A percentile compares a stretch with the other conserved stretches of the same genome.
Evolutionary conservation across 2,329 filamentous ascomycete species (phyloP).

Genomic region (Corynespora cassiicola): DNA sequence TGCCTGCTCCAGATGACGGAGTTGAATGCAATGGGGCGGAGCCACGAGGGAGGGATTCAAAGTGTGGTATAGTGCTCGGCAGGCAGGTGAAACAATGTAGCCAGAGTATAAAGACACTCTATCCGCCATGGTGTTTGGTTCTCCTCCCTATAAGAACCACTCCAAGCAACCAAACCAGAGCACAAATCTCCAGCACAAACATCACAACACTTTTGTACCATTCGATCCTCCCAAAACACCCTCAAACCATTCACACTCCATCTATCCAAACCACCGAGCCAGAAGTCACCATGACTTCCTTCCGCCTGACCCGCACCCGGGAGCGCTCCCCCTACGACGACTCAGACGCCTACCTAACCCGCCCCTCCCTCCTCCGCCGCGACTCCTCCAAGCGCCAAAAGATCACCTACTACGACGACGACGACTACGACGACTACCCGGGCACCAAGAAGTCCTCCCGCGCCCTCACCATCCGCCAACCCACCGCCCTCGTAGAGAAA

Average conservation of each 20-base stretch:
- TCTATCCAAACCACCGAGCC: not conserved
- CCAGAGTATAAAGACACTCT: too few species aligned
- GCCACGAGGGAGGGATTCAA: too few species aligned
- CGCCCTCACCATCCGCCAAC: constrained; percentile 31
- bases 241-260: not conserved
- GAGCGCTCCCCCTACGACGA: constrained; percentile 21
- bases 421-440: constrained; percentile 38
- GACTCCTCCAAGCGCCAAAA: constrained; percentile 34
- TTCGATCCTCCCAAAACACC: too few species aligned
- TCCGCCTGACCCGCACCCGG: constrained; percentile 25
- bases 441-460: constrained; percentile 33
- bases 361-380: constrained; percentile 26
- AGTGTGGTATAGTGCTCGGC: too few species aligned
- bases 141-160: too few species aligned
- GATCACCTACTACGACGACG: constrained; percentile 26
- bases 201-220: too few species aligned
- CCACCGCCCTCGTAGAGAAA: constrained; percentile 36
- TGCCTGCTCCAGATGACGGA: too few species aligned
- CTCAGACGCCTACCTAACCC: constrained; percentile 15
- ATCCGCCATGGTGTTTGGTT: too few species aligned
- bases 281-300: constrained; percentile 30
- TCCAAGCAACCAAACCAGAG: too few species aligned
- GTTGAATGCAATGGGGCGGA: too few species aligned
- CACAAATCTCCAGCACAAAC: too few species aligned
- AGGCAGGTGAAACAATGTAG: too few species aligned